These are phyloP conservation scores for Curvularia sp. DNA, from an alignment of 2,329 filamentous ascomycete genomes.

Conservation along the genomic window DNA sequence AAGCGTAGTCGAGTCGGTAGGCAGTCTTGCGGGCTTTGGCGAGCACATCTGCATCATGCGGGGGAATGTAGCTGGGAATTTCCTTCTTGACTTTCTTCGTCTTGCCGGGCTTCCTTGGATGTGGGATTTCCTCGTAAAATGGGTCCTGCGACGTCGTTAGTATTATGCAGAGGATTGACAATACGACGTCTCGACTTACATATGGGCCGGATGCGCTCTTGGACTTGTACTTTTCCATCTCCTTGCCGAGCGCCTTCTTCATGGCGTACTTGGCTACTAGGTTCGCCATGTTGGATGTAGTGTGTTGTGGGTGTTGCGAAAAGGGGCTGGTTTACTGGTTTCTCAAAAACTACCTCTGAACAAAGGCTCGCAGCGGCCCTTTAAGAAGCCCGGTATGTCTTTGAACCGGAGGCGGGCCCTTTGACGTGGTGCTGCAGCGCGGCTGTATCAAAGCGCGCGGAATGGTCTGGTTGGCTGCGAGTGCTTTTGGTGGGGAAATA, in stretches of 20 bases:
- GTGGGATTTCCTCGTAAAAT: constrained; percentile 83
- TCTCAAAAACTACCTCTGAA: constrained; percentile 5
- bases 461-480: constrained; percentile 44
- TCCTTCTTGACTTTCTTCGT: constrained; percentile 85
- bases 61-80: constrained; percentile 79
- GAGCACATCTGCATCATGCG: constrained; percentile 81
- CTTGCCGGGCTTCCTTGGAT: constrained; percentile 75
- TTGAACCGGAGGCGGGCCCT: constrained; percentile 14
- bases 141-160: constrained; percentile 69
- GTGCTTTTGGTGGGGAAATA: constrained; percentile 30
- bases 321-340: background rate
- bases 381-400: constrained; percentile 25
- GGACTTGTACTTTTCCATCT: constrained; percentile 57
- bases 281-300: constrained; percentile 51
- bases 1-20: constrained; percentile 82
- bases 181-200: constrained; percentile 40
- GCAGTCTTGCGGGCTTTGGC: constrained; percentile 85
- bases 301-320: constrained; percentile 5
- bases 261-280: constrained; percentile 58
- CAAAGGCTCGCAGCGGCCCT: constrained; percentile 8
- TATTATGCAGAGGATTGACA: background rate
- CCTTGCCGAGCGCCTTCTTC: constrained; percentile 56
- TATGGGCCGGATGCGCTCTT: constrained; percentile 53
- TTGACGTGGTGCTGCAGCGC: constrained; percentile 27
- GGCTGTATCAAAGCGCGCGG: constrained; percentile 34